A percentile compares a stretch with the other conserved stretches of the same genome.
Conservation (phyloP, 495 filamentous ascomycete species). For the Parathielavia hyrcaniae region DNA sequence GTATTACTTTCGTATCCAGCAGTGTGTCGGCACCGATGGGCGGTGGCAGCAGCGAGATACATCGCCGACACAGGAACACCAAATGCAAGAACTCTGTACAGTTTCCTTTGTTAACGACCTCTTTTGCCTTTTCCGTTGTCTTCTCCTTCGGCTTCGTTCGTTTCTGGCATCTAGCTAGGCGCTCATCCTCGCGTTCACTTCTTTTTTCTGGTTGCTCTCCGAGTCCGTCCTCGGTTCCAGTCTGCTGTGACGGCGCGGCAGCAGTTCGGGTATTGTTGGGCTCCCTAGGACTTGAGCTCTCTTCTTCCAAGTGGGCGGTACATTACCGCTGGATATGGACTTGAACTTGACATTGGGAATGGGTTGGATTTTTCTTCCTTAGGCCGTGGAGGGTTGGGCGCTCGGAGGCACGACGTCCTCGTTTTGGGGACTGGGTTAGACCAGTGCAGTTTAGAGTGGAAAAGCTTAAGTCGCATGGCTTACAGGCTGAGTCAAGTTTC, state of each 20-base stretch:
- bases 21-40: slow-evolving; percentile 13
- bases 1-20: neutral
- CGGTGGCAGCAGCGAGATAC: neutral
- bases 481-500: too few species aligned
- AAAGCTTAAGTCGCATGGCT: neutral
- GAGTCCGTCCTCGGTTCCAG: slow-evolving; percentile 8
- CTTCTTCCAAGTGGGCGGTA: too few species aligned
- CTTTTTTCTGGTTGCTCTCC: slow-evolving; percentile 10
- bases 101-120: slow-evolving; percentile 27
- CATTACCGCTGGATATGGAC: slow-evolving; percentile 5
- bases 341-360: slow-evolving; percentile 5
- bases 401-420: slow-evolving; percentile 3
- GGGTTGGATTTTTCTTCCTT: slow-evolving; percentile 1
- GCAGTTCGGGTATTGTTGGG: slow-evolving; percentile 25
- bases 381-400: neutral
- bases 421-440: slow-evolving; percentile 11
- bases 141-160: neutral
- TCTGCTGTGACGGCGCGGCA: slow-evolving; percentile 6
- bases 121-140: slow-evolving; percentile 10
- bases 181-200: slow-evolving; percentile 20
- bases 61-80: slow-evolving; percentile 9
- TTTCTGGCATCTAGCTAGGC: slow-evolving; percentile 18
- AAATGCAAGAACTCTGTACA: slow-evolving; percentile 30
- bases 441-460: neutral
- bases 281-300: slow-evolving; percentile 24